A percentile compares a stretch with the other conserved stretches of the same genome.
Evolutionary conservation across 1,284 basidiomycete genomes (phyloP).

Genomic region (Volvariella volvacea): DNA sequence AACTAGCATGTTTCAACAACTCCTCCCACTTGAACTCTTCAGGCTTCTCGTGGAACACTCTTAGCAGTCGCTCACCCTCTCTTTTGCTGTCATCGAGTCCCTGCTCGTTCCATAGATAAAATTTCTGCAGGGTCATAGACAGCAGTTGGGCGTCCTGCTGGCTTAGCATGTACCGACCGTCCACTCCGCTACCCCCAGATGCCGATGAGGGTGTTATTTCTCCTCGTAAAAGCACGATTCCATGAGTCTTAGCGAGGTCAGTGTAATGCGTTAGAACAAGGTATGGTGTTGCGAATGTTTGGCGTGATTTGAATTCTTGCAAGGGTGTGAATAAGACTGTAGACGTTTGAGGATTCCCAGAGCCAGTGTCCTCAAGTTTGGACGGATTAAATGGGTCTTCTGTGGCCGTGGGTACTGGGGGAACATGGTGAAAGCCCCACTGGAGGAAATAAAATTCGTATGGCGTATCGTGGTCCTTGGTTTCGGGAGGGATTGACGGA

Average conservation of each 20-base stretch:
- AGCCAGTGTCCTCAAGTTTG: conserved; percentile 16
- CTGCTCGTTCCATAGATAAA: conserved; percentile 65
- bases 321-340: conserved; percentile 91
- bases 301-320: conserved; percentile 88
- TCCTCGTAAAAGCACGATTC: conserved; percentile 83
- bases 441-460: conserved; percentile 88
- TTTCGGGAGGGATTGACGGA: conserved; percentile 21
- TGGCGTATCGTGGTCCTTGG: conserved; percentile 30
- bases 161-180: conserved; percentile 51
- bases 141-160: conserved; percentile 82
- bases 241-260: conserved; percentile 78
- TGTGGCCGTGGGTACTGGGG: conserved; percentile 37
- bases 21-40: conserved; percentile 72
- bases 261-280: conserved; percentile 91
- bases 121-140: conserved; percentile 72
- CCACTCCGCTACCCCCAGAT: conserved; percentile 21
- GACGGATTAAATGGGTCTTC: conserved; percentile 36
- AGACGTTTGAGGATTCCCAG: conserved; percentile 43
- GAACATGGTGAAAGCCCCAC: conserved; percentile 74
- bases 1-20: conserved; percentile 44
- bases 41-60: conserved; percentile 68
- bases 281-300: conserved; percentile 86
- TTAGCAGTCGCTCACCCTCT: conserved; percentile 44
- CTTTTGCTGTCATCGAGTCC: conserved; percentile 19
- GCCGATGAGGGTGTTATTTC: conserved; percentile 77